Conservation (phyloP, 495 filamentous ascomycete genomes). For the Penicillium pulvis region DNA sequence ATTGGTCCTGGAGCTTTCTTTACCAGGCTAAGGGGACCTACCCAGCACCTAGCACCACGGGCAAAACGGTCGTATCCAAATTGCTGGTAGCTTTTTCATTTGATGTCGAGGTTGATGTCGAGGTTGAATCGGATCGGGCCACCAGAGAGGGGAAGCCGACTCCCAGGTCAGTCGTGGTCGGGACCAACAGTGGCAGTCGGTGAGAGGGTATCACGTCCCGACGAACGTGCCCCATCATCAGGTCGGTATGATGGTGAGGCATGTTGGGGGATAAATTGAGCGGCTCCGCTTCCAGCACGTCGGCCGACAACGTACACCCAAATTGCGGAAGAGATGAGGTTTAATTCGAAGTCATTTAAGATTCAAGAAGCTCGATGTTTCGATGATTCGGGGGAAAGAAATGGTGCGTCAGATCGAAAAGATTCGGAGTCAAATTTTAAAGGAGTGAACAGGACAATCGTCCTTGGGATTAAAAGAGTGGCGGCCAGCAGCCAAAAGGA, state of each 20-base stretch:
- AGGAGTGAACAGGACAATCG: constrained; percentile 36
- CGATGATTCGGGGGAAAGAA: constrained; percentile 6
- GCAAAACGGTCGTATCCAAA: constrained; percentile 61
- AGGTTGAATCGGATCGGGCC: constrained; percentile 24
- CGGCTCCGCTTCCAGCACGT: constrained; percentile 11
- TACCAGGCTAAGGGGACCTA: constrained; percentile 54
- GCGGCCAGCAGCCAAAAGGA: constrained; percentile 35
- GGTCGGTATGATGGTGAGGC: constrained; percentile 37
- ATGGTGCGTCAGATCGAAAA: background rate
- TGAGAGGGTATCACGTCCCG: constrained; percentile 34
- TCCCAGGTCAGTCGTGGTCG: constrained; percentile 9
- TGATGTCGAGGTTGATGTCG: constrained; percentile 7
- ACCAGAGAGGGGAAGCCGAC: constrained; percentile 29
- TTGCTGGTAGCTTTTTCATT: constrained; percentile 51
- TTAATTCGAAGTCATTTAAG: constrained; percentile 13
- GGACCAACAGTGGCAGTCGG: constrained; percentile 28
- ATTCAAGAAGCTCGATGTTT: constrained; percentile 3
- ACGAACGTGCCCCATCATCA: constrained; percentile 27
- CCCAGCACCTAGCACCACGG: constrained; percentile 81
- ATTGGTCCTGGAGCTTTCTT: background rate
- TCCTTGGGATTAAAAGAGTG: constrained; percentile 35
- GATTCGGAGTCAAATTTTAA: constrained; percentile 4
- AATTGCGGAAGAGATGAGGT: background rate
- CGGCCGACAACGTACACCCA: constrained; percentile 7
- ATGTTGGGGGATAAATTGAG: constrained; percentile 21